These are phyloP conservation scores for Fomitopsis schrenkii DNA, from an alignment of 1,284 basidiomycete genomes.

Conservation along the genomic window DNA sequence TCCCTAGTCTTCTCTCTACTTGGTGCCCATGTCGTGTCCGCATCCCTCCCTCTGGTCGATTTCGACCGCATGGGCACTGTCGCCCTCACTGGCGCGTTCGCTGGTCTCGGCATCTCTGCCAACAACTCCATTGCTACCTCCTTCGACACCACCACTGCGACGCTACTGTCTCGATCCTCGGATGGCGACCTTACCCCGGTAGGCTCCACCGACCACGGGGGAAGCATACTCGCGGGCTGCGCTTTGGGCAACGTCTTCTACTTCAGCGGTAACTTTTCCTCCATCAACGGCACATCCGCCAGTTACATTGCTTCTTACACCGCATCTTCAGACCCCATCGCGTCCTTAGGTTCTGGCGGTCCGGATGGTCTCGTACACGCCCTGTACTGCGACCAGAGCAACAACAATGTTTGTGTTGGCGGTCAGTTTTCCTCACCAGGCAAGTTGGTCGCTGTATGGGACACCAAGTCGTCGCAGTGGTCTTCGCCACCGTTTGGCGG, in stretches of 20 bases:
- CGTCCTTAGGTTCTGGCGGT: constrained; percentile 53
- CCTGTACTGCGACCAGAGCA: constrained; percentile 77
- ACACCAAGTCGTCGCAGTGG: constrained; percentile 64
- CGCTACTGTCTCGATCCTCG: constrained; percentile 62
- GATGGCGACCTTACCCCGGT: constrained; percentile 61
- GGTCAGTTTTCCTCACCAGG: constrained; percentile 75
- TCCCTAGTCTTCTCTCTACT: constrained; percentile 17
- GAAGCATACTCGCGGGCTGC: constrained; percentile 64
- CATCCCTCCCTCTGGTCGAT: constrained; percentile 77
- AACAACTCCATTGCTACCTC: constrained; percentile 45
- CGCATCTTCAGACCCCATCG: constrained; percentile 52
- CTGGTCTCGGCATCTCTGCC: constrained; percentile 76
- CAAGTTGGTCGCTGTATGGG: constrained; percentile 80
- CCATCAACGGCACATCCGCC: constrained; percentile 52
- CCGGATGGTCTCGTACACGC: constrained; percentile 73
- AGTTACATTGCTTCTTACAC: constrained; percentile 75
- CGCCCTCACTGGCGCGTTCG: constrained; percentile 82
- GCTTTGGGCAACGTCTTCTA: constrained; percentile 61
- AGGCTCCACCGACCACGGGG: constrained; percentile 69
- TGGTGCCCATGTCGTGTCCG: constrained; percentile 38
- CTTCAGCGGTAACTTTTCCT: constrained; percentile 74
- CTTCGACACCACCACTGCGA: constrained; percentile 66
- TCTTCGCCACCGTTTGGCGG: constrained; percentile 79
- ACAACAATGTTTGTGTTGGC: constrained; percentile 79
- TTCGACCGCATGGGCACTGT: constrained; percentile 90